phyloP scores from a whole-genome alignment of 352 stramenopile genomes.

The Pythium monospermum region DNA sequence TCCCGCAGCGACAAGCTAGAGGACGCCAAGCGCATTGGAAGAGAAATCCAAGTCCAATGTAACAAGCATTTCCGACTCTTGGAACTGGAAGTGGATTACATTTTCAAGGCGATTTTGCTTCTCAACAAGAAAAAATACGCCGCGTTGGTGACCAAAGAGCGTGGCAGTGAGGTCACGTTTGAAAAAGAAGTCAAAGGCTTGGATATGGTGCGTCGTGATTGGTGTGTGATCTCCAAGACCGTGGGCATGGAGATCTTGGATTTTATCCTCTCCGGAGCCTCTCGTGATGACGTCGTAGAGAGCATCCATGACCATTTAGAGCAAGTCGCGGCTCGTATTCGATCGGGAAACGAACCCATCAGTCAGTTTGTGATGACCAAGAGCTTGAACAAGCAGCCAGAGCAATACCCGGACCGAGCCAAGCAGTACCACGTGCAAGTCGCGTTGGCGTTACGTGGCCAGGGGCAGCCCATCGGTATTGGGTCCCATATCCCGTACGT shows the following conservation, averaged over 20 bases:
- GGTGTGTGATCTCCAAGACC: slow-evolving; percentile 98
- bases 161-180: slow-evolving; percentile 54
- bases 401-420: slow-evolving; percentile 96
- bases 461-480: slow-evolving; percentile 95
- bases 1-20: slow-evolving; percentile 90
- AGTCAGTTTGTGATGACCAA: slow-evolving; percentile 99
- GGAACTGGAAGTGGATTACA: slow-evolving; percentile 99
- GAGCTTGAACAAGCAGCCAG: slow-evolving; percentile 98
- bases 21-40: slow-evolving; percentile 92
- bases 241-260: slow-evolving; percentile 96
- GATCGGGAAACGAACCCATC: slow-evolving; percentile 91
- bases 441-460: slow-evolving; percentile 92
- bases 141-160: slow-evolving; percentile 92
- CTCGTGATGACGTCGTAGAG: slow-evolving; percentile 94
- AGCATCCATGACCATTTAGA: slow-evolving; percentile 96
- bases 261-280: slow-evolving; percentile 94
- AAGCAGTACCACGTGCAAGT: slow-evolving; percentile 98
- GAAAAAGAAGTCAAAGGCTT: slow-evolving; percentile 98
- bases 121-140: slow-evolving; percentile 99
- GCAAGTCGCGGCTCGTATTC: slow-evolving; percentile 91
- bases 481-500: slow-evolving; percentile 99
- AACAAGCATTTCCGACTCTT: slow-evolving; percentile 99
- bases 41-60: slow-evolving; percentile 96
- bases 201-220: slow-evolving; percentile 97
- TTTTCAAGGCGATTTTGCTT: slow-evolving; percentile 99